phyloP scores from a whole-genome alignment of 768 basidiomycete genomes.

The Suillus fuscotomentosus region DNA sequence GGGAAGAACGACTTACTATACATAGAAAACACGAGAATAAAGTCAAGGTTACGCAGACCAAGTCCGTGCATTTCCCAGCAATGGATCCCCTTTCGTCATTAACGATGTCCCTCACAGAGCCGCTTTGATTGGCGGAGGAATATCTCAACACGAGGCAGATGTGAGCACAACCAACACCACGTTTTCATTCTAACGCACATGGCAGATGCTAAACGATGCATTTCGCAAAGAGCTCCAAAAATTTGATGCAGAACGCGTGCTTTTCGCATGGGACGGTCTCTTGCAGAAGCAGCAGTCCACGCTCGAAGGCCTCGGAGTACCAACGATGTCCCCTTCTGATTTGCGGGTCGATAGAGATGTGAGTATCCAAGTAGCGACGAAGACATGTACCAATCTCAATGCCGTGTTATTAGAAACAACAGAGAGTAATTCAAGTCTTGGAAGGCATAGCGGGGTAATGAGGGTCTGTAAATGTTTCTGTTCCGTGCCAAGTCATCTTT shows the following conservation, averaged over 20 bases:
- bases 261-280: conserved; percentile 79
- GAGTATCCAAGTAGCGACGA: conserved; percentile 16
- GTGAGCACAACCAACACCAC: conserved; percentile 18
- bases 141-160: conserved; percentile 65
- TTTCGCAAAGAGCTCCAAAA: conserved; percentile 63
- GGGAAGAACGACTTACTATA: conserved; percentile 64
- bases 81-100: conserved; percentile 1
- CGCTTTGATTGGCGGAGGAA: conserved; percentile 56
- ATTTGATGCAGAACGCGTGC: conserved; percentile 68
- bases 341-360: conserved; percentile 57
- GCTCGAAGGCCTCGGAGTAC: conserved; percentile 60
- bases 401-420: conserved; percentile 54
- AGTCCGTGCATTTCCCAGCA: conserved; percentile 41
- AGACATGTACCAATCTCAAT: conserved; percentile 3
- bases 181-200: conserved; percentile 4
- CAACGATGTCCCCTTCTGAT: conserved; percentile 65
- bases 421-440: conserved; percentile 66
- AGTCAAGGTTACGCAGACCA: conserved; percentile 64
- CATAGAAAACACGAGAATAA: conserved; percentile 68
- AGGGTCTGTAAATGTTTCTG: not conserved
- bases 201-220: conserved; percentile 47
- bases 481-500: not conserved
- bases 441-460: conserved; percentile 44
- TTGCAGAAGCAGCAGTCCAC: conserved; percentile 65
- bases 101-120: conserved; percentile 44